Evolutionary conservation across 169 alveolate genomes (phyloP).

Genomic region (Cardiosporidium cionae): DNA sequence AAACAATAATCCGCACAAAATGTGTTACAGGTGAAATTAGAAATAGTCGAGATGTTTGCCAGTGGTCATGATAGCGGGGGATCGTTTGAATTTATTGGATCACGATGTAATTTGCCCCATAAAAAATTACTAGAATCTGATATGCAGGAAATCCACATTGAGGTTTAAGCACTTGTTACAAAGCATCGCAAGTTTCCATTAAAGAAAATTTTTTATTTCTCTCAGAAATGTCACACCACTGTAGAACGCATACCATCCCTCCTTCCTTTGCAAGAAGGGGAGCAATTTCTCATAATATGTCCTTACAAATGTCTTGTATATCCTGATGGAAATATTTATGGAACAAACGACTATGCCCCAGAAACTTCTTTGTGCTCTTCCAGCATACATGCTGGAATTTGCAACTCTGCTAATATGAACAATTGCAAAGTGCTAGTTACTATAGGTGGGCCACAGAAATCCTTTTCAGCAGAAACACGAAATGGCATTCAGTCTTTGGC

Average conservation of each 20-base stretch:
- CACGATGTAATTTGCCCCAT: background rate
- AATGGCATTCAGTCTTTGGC: constrained; percentile 8
- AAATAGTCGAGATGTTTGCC: constrained; percentile 22
- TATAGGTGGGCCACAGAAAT: constrained; percentile 2
- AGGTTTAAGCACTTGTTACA: too few relatives aligned
- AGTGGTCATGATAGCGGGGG: constrained; percentile 37
- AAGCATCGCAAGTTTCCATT: background rate
- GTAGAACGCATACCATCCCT: constrained; percentile 8
- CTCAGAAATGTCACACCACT: constrained; percentile 15
- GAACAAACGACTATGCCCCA: constrained; percentile 1
- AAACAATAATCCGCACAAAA: background rate
- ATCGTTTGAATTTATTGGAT: constrained; percentile 21
- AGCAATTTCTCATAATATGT: constrained; percentile 12
- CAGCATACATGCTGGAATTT: constrained; percentile 13
- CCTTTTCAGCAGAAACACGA: background rate
- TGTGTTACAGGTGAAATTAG: constrained; percentile 7
- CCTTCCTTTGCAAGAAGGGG: constrained; percentile 15
- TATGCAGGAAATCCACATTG: constrained; percentile 8
- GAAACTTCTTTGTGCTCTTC: constrained; percentile 17
- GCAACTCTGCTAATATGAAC: background rate
- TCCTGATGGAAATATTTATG: constrained; percentile 1
- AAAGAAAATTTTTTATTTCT: background rate
- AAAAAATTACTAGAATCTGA: background rate
- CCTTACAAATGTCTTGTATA: background rate
- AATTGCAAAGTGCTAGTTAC: background rate